phyloP scores from a whole-genome alignment of 1,139 yeast species.

The Komagataea norvegica region DNA sequence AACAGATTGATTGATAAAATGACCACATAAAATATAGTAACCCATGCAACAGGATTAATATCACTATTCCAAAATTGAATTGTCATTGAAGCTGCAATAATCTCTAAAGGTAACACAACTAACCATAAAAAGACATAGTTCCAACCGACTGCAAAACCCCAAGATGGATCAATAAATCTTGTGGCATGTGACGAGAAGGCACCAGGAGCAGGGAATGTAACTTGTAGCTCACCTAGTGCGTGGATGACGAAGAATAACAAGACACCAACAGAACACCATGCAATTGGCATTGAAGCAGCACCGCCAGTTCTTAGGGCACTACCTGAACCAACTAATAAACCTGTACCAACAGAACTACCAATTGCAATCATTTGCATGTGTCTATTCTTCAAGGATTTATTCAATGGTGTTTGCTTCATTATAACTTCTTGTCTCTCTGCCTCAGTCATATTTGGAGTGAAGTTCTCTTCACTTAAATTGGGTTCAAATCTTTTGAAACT shows the following conservation, averaged over 20 bases:
- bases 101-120: conserved; percentile 62
- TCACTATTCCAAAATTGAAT: conserved; percentile 59
- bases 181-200: conserved; percentile 67
- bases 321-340: conserved; percentile 60
- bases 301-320: conserved; percentile 59
- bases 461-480: conserved; percentile 11
- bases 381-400: conserved; percentile 31
- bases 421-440: conserved; percentile 16
- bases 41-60: conserved; percentile 63
- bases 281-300: conserved; percentile 59
- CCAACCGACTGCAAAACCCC: conserved; percentile 76
- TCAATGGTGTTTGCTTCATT: conserved; percentile 25
- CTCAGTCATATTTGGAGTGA: conserved; percentile 16
- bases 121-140: conserved; percentile 69
- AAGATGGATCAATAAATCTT: conserved; percentile 61
- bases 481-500: conserved; percentile 12
- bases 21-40: conserved; percentile 55
- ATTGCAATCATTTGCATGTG: conserved; percentile 65
- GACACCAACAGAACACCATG: conserved; percentile 44
- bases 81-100: conserved; percentile 67
- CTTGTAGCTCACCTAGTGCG: conserved; percentile 63
- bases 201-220: conserved; percentile 64
- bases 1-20: conserved; percentile 55
- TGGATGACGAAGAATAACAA: conserved; percentile 64
- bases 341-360: conserved; percentile 66